Conservation (phyloP, 306 rosid genomes). For the Mucuna pruriens region DNA sequence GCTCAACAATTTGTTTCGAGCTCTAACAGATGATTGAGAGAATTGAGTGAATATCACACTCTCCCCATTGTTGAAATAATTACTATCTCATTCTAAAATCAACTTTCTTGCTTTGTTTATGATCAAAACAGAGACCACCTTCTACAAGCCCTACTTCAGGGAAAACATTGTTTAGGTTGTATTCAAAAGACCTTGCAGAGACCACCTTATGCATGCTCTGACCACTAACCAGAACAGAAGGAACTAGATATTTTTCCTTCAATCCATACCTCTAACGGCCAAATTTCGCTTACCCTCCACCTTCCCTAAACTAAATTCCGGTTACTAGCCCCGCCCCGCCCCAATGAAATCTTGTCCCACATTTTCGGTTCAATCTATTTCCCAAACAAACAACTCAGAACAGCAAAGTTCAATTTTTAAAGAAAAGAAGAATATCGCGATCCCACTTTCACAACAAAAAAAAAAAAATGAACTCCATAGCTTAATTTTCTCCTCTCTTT, state of each 20-base stretch:
- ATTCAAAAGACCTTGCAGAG: background rate
- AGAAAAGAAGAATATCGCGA: background rate
- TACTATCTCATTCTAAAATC: background rate
- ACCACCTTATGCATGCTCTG: background rate
- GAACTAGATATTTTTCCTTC: background rate
- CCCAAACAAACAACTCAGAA: background rate
- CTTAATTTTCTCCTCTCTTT: background rate
- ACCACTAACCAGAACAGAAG: background rate
- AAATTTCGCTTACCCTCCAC: background rate
- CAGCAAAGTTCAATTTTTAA: background rate
- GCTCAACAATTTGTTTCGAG: no score
- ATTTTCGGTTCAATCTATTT: background rate
- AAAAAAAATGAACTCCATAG: background rate
- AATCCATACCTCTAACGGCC: background rate
- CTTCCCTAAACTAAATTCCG: constrained; percentile 1
- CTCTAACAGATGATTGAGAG: no score
- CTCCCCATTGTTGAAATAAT: background rate
- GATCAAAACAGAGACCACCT: background rate
- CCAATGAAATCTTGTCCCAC: background rate
- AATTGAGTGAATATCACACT: background rate
- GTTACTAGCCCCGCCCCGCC: background rate
- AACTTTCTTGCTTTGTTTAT: background rate
- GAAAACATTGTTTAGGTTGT: background rate
- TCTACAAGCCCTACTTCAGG: background rate
- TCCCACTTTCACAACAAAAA: background rate